A percentile compares a stretch with the other conserved stretches of the same genome.
Conservation (phyloP, 768 basidiomycete species). For the Grammothele lineata region DNA sequence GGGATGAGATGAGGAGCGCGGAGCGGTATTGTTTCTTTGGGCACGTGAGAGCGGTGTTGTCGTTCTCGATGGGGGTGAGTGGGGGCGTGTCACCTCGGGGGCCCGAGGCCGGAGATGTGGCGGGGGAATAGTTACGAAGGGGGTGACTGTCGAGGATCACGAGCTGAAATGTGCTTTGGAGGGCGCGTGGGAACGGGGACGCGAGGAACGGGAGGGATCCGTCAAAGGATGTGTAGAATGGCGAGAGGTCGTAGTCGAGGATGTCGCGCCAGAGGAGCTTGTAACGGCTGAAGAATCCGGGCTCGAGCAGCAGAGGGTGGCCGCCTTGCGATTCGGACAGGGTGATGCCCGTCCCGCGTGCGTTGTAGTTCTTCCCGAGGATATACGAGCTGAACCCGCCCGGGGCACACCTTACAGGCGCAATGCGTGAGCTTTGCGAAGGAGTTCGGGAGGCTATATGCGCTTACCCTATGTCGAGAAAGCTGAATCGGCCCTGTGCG, state of each 20-base stretch:
- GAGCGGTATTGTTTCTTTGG: background rate
- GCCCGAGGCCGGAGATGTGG: too few species aligned
- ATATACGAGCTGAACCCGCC: conserved; percentile 2
- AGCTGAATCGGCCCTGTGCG: too few species aligned
- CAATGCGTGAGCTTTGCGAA: background rate
- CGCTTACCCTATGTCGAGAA: too few species aligned
- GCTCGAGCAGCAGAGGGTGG: background rate
- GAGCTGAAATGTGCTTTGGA: background rate
- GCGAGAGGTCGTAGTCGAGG: background rate
- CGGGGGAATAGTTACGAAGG: background rate
- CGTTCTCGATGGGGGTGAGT: background rate
- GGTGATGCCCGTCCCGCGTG: background rate
- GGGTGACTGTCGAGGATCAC: background rate
- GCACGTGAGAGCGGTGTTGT: background rate
- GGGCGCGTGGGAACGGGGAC: background rate
- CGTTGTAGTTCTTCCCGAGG: background rate
- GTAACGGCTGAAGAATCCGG: background rate
- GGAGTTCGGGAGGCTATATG: too few species aligned
- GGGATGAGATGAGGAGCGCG: background rate
- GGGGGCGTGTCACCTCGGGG: too few species aligned
- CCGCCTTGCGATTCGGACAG: conserved; percentile 1
- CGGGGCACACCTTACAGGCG: background rate
- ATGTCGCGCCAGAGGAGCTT: background rate
- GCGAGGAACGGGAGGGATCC: too few species aligned
- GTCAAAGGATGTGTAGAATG: background rate